Base-by-base conservation (phyloP, 441 rosid genomes). In the California macrophylla region DNA sequence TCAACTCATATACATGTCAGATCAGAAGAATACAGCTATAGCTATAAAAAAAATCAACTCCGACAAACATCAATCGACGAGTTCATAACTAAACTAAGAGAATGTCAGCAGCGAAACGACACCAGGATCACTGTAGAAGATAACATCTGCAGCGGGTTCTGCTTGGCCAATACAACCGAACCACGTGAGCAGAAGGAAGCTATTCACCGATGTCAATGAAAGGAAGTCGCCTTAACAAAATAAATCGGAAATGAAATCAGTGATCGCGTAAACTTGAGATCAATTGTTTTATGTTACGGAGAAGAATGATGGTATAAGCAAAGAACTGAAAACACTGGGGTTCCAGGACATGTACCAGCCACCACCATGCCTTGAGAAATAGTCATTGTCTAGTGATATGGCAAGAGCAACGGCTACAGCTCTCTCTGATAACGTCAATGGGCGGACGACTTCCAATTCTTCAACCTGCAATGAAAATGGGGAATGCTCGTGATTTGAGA, bases 341-440 rank as follows among this genome's bases (percentile, higher is more conserved):
- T 54, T 20, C 12, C 6, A 9, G 15, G 25, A 20, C 12, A 54
- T 7, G 71, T 86, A 93, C 98, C 89, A 84, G 85, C 97, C 96
- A 69, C 96, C 90, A 13, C 61, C 25, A 71, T 87, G 98, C 79
- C 96, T 83, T 1, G 97, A 93, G 77, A 93, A 93, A 74, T 91
- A 93, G 78, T 89, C 97, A 75, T 93, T 93, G 67, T 91, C 98
- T 61, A 93, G 81, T 32, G 97, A 93, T 75, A 93, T 89, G 54
- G 98, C 98, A 62, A 93, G 89, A 58, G 98, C 89, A 56, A 91
- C 75, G 12, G 89, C 71, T 47, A 89, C 91, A 26, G 95, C 92
- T 81, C 98, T 86, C 83, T 93, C 98, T 7, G 89, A 82, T 67
- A 91, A 78, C 66, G 82, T 84, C 78, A 93, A 78, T 0, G 90